Conservation (phyloP, 257 asterid genomes). For the Solanum dulcamara region DNA sequence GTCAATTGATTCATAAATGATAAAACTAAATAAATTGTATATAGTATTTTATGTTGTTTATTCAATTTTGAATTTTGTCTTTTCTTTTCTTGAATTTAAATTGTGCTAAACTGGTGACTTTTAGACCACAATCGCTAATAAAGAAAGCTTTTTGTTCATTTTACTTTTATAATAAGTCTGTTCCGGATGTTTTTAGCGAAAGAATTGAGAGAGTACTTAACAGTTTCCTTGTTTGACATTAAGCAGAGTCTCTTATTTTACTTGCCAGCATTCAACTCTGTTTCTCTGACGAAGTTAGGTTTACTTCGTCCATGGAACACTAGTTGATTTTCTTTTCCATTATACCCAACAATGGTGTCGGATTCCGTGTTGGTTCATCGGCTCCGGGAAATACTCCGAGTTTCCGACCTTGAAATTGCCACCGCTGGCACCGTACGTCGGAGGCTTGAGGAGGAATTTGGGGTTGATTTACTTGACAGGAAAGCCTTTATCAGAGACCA, state of each 20-base stretch:
- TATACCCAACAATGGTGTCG: constrained; percentile 14
- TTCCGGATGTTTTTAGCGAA: too few species aligned
- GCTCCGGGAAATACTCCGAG: constrained; percentile 21
- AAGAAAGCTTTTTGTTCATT: too few species aligned
- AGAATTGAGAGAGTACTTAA: background rate
- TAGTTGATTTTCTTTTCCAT: background rate
- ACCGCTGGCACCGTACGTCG: constrained; percentile 29
- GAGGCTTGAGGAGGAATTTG: constrained; percentile 31
- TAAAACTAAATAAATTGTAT: too few species aligned
- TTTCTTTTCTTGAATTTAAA: too few species aligned
- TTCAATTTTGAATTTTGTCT: too few species aligned
- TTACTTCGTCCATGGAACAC: background rate
- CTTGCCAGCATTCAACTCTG: background rate
- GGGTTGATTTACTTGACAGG: constrained; percentile 19
- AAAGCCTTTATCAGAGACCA: constrained; percentile 26
- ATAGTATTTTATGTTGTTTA: too few species aligned
- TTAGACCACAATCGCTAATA: too few species aligned
- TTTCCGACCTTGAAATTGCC: constrained; percentile 28
- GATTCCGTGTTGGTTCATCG: constrained; percentile 27
- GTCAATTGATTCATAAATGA: too few species aligned
- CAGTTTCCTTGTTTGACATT: background rate
- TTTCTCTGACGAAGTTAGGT: background rate
- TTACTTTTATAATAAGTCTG: too few species aligned
- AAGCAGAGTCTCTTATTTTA: background rate
- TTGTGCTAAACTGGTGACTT: too few species aligned